Evolutionary conservation across 768 basidiomycete genomes (phyloP).

Genomic region (Pleurotus pulmonarius): DNA sequence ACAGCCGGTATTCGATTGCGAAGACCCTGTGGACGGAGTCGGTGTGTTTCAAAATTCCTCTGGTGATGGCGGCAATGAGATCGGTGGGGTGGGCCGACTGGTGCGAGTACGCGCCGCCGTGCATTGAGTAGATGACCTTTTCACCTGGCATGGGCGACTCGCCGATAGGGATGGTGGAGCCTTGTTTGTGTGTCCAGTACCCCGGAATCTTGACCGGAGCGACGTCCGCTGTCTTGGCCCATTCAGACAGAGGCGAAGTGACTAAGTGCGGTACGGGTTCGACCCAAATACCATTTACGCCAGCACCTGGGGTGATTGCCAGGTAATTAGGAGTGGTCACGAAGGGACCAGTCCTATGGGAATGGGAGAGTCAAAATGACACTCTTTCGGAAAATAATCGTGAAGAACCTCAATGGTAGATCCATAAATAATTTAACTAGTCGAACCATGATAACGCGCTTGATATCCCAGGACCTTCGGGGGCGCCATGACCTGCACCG

Average conservation of each 20-base stretch:
- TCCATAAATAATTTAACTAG: slow-evolving; percentile 25
- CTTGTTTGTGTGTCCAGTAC: slow-evolving; percentile 51
- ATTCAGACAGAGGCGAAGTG: slow-evolving; percentile 37
- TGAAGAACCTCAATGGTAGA: slow-evolving; percentile 21
- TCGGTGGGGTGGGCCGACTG: slow-evolving; percentile 58
- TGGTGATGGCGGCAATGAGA: slow-evolving; percentile 38
- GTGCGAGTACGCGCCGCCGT: slow-evolving; percentile 61
- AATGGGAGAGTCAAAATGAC: neutral
- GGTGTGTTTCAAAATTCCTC: slow-evolving; percentile 43
- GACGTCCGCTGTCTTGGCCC: slow-evolving; percentile 36
- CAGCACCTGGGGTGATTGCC: slow-evolving; percentile 34
- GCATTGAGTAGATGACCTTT: slow-evolving; percentile 58
- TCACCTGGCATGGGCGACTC: slow-evolving; percentile 42
- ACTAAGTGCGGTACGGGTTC: slow-evolving; percentile 37
- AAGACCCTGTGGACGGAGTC: slow-evolving; percentile 44
- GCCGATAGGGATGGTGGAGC: slow-evolving; percentile 28
- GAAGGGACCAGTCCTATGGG: neutral
- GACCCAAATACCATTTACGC: slow-evolving; percentile 49
- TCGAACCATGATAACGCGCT: slow-evolving; percentile 33
- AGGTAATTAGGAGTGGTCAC: slow-evolving; percentile 29
- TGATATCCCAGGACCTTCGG: slow-evolving; percentile 41
- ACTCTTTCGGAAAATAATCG: neutral
- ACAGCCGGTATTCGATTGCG: slow-evolving; percentile 71
- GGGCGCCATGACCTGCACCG: slow-evolving; percentile 36
- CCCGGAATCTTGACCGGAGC: slow-evolving; percentile 44